Evolutionary conservation across 768 basidiomycete genomes (phyloP).

Genomic region (Megacollybia marginata): DNA sequence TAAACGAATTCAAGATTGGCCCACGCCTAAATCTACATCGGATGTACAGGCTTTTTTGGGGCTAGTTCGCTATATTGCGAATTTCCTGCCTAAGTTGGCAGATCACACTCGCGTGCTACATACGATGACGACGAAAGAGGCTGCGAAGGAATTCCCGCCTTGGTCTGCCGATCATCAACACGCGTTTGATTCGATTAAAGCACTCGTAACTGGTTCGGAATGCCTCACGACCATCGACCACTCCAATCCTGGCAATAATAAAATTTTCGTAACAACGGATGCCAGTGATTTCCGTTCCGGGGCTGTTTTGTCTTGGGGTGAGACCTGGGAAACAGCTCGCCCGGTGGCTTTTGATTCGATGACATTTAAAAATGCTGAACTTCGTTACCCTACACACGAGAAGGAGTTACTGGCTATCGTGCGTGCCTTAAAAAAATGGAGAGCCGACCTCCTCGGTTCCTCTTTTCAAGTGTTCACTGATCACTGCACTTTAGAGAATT

Average conservation of each 20-base stretch:
- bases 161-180: slow-evolving; percentile 11
- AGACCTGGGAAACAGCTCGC: slow-evolving; percentile 14
- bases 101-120: too few species aligned
- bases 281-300: slow-evolving; percentile 14
- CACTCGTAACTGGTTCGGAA: slow-evolving; percentile 10
- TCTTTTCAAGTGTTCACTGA: too few species aligned
- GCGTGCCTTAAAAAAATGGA: too few species aligned
- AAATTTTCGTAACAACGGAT: slow-evolving; percentile 23
- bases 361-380: neutral
- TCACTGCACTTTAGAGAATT: neutral
- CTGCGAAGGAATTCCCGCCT: slow-evolving; percentile 1
- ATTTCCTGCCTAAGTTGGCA: too few species aligned
- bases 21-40: too few species aligned
- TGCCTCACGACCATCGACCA: slow-evolving; percentile 24
- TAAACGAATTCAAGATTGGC: too few species aligned
- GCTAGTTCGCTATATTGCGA: too few species aligned
- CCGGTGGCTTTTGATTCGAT: slow-evolving; percentile 14
- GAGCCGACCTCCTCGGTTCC: too few species aligned
- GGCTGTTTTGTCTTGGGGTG: too few species aligned
- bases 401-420: slow-evolving; percentile 3
- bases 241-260: slow-evolving; percentile 11
- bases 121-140: slow-evolving; percentile 10
- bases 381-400: neutral
- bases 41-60: too few species aligned
- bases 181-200: slow-evolving; percentile 19